Base-by-base conservation (phyloP, 768 basidiomycete species). In the Termitomyces bulborhizus region DNA sequence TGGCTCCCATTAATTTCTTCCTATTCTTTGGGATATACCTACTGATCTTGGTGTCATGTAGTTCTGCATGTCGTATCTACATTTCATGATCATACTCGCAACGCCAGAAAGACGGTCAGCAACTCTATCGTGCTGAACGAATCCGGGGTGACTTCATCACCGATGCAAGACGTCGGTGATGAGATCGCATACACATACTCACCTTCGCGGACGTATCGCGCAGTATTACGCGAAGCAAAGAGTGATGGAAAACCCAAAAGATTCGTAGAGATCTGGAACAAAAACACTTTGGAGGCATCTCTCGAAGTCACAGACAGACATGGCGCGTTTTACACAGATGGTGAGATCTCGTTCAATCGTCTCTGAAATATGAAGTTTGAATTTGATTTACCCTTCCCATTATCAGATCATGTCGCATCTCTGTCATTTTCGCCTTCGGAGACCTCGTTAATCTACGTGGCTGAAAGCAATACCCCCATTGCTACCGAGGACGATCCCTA, bases 311-410 rank as follows among this genome's bases (percentile, higher is more conserved):
- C 83, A 1, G 76, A 81, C 27, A 61, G 62, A 4, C 85, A 88
- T 55, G 81, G 77, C 0, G 72, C 75, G 9, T 87, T 85, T 59
- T 84, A 85, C 60, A 70, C 77, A 4, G 85, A 89, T 59, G 84
- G 86, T 84, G 56, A 55, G 65, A 46, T 16, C n/a, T 34, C 37
- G 12, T 40, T 46, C 18, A 16, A 24, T 37, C 8, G 1, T 16
- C 27, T 51, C 15, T 21, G 41, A 18, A 27, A n/a, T n/a, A n/a
- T n/a, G n/a, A n/a, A n/a, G 9, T 39, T n/a, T 27, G 24, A 15
- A 13, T 12, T 21, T 40, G 26, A 46, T 36, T 21, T 39, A 16
- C 4, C 29, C 44, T 21, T 7, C 13, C 6, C 16, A 40, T 29
- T 53, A 41, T 12, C 54, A 88, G 86, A 84, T 50, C 75, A 69